These are phyloP conservation scores for Xanthoceras sorbifolium DNA, from an alignment of 345 rosid genomes.

Conservation along the genomic window DNA sequence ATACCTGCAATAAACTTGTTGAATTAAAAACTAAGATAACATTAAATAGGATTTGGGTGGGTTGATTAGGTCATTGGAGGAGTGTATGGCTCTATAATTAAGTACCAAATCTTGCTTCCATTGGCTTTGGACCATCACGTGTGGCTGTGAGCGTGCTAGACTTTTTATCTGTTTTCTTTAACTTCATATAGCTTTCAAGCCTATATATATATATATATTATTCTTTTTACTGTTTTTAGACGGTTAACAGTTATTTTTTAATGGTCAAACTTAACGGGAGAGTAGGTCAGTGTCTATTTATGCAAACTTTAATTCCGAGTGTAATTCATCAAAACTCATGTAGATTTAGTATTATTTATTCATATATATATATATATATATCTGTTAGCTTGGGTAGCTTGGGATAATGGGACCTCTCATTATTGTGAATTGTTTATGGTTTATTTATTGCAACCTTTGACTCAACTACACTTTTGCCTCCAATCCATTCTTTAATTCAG, in stretches of 20 bases:
- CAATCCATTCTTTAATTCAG: neutral
- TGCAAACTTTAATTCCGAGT: too few relatives aligned
- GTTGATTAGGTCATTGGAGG: neutral
- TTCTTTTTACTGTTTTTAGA: too few relatives aligned
- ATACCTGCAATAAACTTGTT: neutral
- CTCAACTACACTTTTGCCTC: neutral
- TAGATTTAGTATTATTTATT: too few relatives aligned
- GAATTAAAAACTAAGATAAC: neutral
- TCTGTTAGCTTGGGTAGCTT: neutral
- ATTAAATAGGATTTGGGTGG: neutral
- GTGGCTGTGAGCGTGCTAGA: neutral
- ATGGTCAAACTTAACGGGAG: too few relatives aligned
- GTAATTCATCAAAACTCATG: too few relatives aligned
- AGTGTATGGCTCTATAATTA: neutral
- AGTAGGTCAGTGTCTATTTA: too few relatives aligned
- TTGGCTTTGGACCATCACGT: neutral
- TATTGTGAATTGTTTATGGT: neutral
- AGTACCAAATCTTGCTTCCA: slow-evolving; percentile 2
- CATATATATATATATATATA: neutral
- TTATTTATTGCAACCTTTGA: neutral
- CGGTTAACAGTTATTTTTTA: too few relatives aligned
- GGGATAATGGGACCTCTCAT: neutral
- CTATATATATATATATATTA: neutral
- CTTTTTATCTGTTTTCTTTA: neutral
- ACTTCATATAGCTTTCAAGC: neutral